phyloP scores from a whole-genome alignment of 345 rosid genomes.

The Populus nigra region DNA sequence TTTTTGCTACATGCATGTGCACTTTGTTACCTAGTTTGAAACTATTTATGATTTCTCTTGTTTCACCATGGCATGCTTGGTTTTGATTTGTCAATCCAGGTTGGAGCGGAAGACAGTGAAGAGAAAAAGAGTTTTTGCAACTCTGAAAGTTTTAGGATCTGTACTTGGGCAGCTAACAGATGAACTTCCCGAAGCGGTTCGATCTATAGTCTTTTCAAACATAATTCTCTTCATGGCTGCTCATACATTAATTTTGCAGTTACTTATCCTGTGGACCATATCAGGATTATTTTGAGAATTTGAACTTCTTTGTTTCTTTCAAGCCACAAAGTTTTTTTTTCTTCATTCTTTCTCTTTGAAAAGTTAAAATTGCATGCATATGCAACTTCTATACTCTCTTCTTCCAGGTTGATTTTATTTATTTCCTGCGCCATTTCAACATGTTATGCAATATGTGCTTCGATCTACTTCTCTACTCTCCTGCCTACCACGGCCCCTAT shows the following conservation, averaged over 20 bases:
- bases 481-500: too few relatives aligned
- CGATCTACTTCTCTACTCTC: too few relatives aligned
- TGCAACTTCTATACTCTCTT: too few relatives aligned
- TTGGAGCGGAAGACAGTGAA: slow-evolving; percentile 79
- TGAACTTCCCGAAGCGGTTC: slow-evolving; percentile 92
- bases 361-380: too few relatives aligned
- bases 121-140: slow-evolving; percentile 83
- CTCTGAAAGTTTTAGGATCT: slow-evolving; percentile 74
- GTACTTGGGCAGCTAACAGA: slow-evolving; percentile 75
- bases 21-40: not conserved
- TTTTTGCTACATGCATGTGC: not conserved
- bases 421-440: too few relatives aligned
- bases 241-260: not conserved
- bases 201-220: slow-evolving; percentile 7
- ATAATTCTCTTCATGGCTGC: slow-evolving; percentile 1
- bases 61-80: not conserved
- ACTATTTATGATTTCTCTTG: slow-evolving; percentile 5
- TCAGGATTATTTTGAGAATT: not conserved
- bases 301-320: not conserved
- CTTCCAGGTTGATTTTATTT: too few relatives aligned
- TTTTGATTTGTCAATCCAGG: slow-evolving; percentile 41
- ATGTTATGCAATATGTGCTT: too few relatives aligned
- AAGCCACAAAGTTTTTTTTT: not conserved
- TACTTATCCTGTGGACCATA: not conserved
- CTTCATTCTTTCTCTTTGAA: too few relatives aligned